Conservation (phyloP, 805 yeast species). For the Cyberlindnera bimundalis region DNA sequence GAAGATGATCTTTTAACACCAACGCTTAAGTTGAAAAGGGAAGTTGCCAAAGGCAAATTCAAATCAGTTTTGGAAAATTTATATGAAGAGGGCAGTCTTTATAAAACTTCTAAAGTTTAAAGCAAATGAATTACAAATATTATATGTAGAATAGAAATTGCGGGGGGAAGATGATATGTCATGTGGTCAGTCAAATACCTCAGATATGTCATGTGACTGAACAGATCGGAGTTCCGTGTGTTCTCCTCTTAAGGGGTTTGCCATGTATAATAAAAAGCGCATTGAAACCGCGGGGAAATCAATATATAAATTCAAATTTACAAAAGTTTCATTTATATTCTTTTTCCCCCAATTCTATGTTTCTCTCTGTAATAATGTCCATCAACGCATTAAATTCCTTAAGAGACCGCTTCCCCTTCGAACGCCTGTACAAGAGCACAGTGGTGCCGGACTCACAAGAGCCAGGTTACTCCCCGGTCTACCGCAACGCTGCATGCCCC, state of each 20-base stretch:
- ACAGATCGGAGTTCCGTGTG: too few relatives aligned
- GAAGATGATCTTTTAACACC: slow-evolving; percentile 65
- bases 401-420: slow-evolving; percentile 15
- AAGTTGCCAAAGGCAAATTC: slow-evolving; percentile 44
- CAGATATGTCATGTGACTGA: too few relatives aligned
- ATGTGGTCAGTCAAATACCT: too few relatives aligned
- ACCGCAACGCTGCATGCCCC: slow-evolving; percentile 34
- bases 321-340: too few relatives aligned
- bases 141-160: too few relatives aligned
- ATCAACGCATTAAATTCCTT: slow-evolving; percentile 10
- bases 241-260: too few relatives aligned
- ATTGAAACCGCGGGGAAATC: too few relatives aligned
- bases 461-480: slow-evolving; percentile 43
- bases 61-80: slow-evolving; percentile 36
- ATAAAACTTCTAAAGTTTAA: slow-evolving; percentile 7
- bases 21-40: slow-evolving; percentile 54
- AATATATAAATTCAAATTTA: too few relatives aligned
- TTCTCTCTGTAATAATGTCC: slow-evolving; percentile 1
- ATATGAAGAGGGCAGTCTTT: slow-evolving; percentile 48
- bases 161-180: too few relatives aligned
- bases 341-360: too few relatives aligned
- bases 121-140: too few relatives aligned
- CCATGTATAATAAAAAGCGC: too few relatives aligned
- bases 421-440: slow-evolving; percentile 19
- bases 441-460: slow-evolving; percentile 33